Base-by-base conservation (phyloP, 306 rosid genomes). In the Corylus americana region DNA sequence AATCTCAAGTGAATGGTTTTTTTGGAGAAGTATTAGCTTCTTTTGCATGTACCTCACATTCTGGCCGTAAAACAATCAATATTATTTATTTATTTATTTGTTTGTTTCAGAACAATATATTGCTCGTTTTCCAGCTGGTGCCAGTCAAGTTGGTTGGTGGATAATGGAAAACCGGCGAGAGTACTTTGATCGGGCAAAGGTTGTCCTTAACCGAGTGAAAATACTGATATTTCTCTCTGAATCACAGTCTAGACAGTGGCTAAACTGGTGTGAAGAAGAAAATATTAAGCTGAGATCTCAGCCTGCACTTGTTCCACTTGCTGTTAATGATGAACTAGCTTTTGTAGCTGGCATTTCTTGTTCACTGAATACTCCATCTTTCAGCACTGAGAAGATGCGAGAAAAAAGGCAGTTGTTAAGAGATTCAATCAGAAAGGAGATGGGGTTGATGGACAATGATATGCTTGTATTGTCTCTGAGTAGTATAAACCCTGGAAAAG, bases 131-230 rank as follows among this genome's bases (percentile, higher is more conserved):
- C 97, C 98, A 0, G 86, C 91, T 83, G 92, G 92, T 69, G 97
- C 90, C 50, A 94, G 88, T 82, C 89, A 91, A 86, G 80, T 94
- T 89, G 92, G 89, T 80, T 94, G 98, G 98, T 94, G 98, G 98
- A 89, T 94, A 59, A 92, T 94, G 97, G 98, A 94, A 86, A 94
- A 92, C 76, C 89, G 94, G 16, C 74, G 89, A 78, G 98, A 94
- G 89, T 94, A 92, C 78, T 94, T 92, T 49, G 91, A 94, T 53
- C 88, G 94, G 20, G 91, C 98, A 13, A 92, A 92, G 81, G 63
- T 78, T 49, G 90, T 92, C 48, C 86, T 92, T 50, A 64, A 91
- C 73, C 85, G 87, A 86, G 98, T 92, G 11, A 94, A 91, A 71
- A 86, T 82, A 87, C 70, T 94, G 54, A 73, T 82, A 73, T 94